Evolutionary conservation across 1,284 basidiomycete species (phyloP), one percentile per base, ranked within the genome.

Genomic region (Ustilago trichophora): DNA sequence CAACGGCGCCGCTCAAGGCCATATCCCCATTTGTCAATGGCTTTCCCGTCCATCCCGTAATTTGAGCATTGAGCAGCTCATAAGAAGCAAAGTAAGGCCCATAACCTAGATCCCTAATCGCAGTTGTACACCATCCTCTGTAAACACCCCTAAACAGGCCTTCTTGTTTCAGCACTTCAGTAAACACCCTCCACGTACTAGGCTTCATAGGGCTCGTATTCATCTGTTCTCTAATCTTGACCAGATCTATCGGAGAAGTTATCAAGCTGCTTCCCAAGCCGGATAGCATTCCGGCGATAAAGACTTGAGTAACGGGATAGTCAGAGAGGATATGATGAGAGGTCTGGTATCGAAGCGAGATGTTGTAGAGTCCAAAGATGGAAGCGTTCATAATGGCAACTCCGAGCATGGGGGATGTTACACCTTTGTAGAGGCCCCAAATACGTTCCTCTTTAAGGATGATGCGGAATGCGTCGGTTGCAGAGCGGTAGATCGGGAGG

Each of bases 381-480:
- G 72, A 75, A 1, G 76, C 74, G 52, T 79, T 79, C 77, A 79
- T 79, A 43, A 71, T 43, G n/a, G 76, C 76, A 2, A 79, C 77
- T 27, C 77, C 77, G n/a, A 78, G 54, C 54, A 67, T 60, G 21
- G 74, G 63, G 1, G 69, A 73, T 1, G 76, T 73, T 19, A 75
- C 60, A 31, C 76, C 76, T 50, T 77, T 77, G 71, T 71, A 79
- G 21, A 79, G 69, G n/a, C 74, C 75, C 18, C 44, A 35, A 15
- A 77, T 22, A 6, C 51, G 55, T 37, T 78, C 77, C 33, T 79
- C 66, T 12, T 42, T 26, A 35, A 78, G 47, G 25, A 79, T 79
- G 48, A 70, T 54, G 18, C 59, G 68, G 16, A 77, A 71, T 4
- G 77, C 77, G 31, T 79, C 58, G 9, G 56, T 64, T 6, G 77